Base-by-base conservation (phyloP, 768 basidiomycete genomes). In the Rhodotorula diobovata region DNA sequence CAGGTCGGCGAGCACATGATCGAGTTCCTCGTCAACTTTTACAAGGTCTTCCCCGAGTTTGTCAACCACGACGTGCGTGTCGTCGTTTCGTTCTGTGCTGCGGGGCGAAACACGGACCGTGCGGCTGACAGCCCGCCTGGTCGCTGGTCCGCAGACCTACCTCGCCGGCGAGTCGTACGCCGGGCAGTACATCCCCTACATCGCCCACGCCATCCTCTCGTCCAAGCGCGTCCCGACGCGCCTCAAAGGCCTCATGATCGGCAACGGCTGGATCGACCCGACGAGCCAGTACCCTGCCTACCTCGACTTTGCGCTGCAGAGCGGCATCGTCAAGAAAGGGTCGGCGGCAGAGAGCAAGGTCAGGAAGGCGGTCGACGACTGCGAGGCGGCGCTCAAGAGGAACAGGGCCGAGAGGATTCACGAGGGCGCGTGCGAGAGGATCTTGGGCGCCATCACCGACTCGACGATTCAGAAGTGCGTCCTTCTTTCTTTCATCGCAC, bases 251-350 rank as follows among this genome's bases (percentile, higher is more conserved):
- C 82, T 86, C 25, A 91, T 95, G 1, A 96, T 99, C 55, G 96
- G 96, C 32, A 99, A 99, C 80, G 95, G 95, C 11, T 99, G 96
- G 96, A 95, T 96, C 58, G 94, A 97, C 79, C 87, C 88, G 0
- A 85, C 86, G 53, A 83, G 84, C 67, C 96, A 99, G 81, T 99
- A 97, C 79, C 87, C 90, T 25, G 84, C 93, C 28, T 98, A 91
- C 79, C 81, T 93, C 53, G 92, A 95, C 74, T 98, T 88, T 78
- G 88, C 88, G 3, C 85, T 90, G 56, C 87, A 89, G 77, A 86
- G 89, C 53, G 89, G 90, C 4, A 80, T 97, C 43, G 80, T 98
- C 61, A 88, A 89, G 76, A 83, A 85, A 74, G 86, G 86, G 35
- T 85, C 89, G 4, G 84, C 87, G 87, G 82, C 83, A 48, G 91